These are phyloP conservation scores for Acephala macrosclerotiorum DNA, from an alignment of 2,329 filamentous ascomycete genomes.

Conservation along the genomic window DNA sequence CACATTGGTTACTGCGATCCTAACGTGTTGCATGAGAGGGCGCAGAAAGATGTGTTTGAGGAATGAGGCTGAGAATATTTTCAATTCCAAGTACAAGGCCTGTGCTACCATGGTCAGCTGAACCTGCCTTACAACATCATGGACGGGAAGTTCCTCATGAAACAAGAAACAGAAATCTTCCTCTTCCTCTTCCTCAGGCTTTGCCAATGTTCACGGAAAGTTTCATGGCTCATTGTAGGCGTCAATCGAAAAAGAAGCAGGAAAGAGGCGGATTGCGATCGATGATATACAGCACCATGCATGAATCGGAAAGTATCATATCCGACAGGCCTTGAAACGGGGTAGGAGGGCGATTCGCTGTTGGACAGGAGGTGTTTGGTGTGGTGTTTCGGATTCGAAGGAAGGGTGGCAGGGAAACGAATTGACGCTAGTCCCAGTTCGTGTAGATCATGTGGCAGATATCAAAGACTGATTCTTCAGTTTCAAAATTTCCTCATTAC, in stretches of 20 bases:
- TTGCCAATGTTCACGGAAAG: no score
- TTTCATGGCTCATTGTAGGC: not conserved
- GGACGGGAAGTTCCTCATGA: not conserved
- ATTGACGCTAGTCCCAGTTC: not conserved
- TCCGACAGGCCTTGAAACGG: not conserved
- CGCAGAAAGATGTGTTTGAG: constrained; percentile 7
- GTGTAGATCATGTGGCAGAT: no score
- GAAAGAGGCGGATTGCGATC: constrained; percentile 1
- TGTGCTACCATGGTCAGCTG: constrained; percentile 1
- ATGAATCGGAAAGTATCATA: constrained; percentile 9
- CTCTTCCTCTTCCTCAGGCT: no score
- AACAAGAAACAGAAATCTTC: not conserved
- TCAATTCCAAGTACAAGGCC: not conserved
- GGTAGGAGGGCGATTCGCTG: not conserved
- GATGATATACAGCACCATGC: constrained; percentile 4
- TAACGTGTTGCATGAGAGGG: constrained; percentile 3
- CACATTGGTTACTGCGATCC: not conserved
- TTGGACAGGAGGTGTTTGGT: not conserved
- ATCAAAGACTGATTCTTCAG: no score
- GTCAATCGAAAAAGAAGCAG: not conserved
- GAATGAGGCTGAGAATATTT: constrained; percentile 8
- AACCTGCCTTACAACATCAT: not conserved
- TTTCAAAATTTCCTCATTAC: no score
- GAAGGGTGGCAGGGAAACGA: not conserved
- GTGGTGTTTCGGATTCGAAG: not conserved